phyloP scores from a whole-genome alignment of 2,329 filamentous ascomycete genomes.

The Lasiodiplodia theobromae region DNA sequence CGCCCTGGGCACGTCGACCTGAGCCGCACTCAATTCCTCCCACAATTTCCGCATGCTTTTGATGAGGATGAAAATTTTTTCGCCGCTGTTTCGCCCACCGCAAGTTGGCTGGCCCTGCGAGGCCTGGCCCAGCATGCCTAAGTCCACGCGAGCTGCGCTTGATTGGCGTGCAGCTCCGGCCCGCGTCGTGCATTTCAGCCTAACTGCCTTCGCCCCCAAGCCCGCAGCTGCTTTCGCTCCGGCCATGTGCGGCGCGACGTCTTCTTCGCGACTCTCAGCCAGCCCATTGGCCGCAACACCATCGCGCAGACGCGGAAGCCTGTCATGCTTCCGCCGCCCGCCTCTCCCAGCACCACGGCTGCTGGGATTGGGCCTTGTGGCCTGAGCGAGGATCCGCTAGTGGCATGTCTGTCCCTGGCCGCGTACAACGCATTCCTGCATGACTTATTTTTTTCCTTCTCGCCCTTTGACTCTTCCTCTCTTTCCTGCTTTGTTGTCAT shows the following conservation, averaged over 20 bases:
- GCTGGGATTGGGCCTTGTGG: conserved; percentile 24
- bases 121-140: conserved; percentile 5
- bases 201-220: not conserved
- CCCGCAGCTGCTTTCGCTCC: not conserved
- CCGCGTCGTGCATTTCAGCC: conserved; percentile 21
- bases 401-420: conserved; percentile 16
- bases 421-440: conserved; percentile 22
- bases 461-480: conserved; percentile 6
- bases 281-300: conserved; percentile 8
- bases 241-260: conserved; percentile 12
- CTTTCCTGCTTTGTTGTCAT: conserved; percentile 15
- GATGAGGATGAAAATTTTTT: conserved; percentile 24
- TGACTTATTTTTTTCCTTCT: not conserved
- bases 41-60: conserved; percentile 21
- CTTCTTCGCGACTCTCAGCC: not conserved
- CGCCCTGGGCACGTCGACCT: conserved; percentile 11
- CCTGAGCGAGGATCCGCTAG: conserved; percentile 17
- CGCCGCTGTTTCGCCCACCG: conserved; percentile 8
- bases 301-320: conserved; percentile 21
- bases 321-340: conserved; percentile 27
- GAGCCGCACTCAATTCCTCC: conserved; percentile 27
- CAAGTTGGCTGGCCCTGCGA: conserved; percentile 20
- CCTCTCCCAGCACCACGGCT: conserved; percentile 8
- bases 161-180: conserved; percentile 18
- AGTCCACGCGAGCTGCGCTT: conserved; percentile 2